Evolutionary conservation across 2,329 filamentous ascomycete species (phyloP), one percentile per base, ranked within the genome.

Genomic region (Fusarium beomiforme): DNA sequence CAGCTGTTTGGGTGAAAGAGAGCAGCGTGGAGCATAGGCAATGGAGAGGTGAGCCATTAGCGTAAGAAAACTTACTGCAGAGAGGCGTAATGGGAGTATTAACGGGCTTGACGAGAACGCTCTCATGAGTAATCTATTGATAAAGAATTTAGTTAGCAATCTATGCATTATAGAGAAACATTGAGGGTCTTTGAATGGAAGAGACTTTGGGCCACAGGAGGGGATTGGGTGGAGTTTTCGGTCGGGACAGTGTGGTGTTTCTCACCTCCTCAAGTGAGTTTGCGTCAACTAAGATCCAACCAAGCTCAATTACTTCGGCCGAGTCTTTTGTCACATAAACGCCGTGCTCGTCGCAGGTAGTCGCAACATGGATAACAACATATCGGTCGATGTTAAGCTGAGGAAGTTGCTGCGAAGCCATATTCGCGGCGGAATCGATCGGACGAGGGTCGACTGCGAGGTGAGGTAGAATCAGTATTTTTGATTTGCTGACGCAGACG

Each of bases 251-350:
- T 53, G 53, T 60, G 64, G 58, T 50, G 68, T 69, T 75, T 74
- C 90, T 83, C 86, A 97, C 95, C 92, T 98, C 95, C 77, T 98
- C 95, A 77, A 94, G 92, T 71, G 89, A 92, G 85, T 95, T 96
- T 74, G 94, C 92, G 81, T 98, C 95, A 71, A 98, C 88, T 78
- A 99, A 85, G 79, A 98, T 97, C 96, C 96, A 99, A 72, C 95
- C 96, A 80, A 99, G 89, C 88, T 99, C 96, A 83, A 99, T 99
- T 75, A 99, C 96, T 86, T 99, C 96, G 70, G 96, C 96, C 65
- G 96, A 98, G 84, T 99, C 96, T 85, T 98, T 98, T 67, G 96
- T 99, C 65, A 99, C 96, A 83, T 99, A 99, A 74, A 99, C 96
- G 71, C 96, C 96, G 84, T 99, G 96, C 83, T 99, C 96, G 83